A percentile compares a stretch with the other conserved stretches of the same genome.
Conservation (phyloP, 2,329 filamentous ascomycete species). For the Arthrocladium fulminans region DNA sequence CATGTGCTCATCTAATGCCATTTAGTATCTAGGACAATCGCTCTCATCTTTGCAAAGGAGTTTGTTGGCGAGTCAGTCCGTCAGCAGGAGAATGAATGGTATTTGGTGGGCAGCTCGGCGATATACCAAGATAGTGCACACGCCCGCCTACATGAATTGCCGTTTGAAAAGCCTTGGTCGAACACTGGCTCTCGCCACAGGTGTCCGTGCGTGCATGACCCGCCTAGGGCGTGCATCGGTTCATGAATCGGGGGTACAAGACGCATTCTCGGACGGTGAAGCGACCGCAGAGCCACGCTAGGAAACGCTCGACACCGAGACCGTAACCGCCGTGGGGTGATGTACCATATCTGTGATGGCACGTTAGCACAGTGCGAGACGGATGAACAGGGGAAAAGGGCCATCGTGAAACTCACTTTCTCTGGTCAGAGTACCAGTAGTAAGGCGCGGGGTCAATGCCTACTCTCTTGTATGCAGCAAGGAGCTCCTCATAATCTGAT, state of each 20-base stretch:
- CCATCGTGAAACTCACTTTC: slow-evolving; percentile 58
- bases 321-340: slow-evolving; percentile 91
- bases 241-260: slow-evolving; percentile 44
- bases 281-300: slow-evolving; percentile 59
- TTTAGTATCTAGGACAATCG: too few species aligned
- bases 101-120: too few species aligned
- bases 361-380: slow-evolving; percentile 1
- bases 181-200: too few species aligned
- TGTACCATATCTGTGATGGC: slow-evolving; percentile 62
- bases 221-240: slow-evolving; percentile 39
- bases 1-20: too few species aligned
- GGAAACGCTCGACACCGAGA: slow-evolving; percentile 75
- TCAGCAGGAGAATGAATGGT: too few species aligned
- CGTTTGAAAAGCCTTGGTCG: too few species aligned
- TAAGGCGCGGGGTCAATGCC: slow-evolving; percentile 76
- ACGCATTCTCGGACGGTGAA: slow-evolving; percentile 54
- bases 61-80: too few species aligned
- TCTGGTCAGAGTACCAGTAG: slow-evolving; percentile 98
- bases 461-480: slow-evolving; percentile 79
- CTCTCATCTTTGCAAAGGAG: too few species aligned
- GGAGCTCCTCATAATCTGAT: slow-evolving; percentile 78
- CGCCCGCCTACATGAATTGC: too few species aligned
- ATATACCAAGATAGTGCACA: too few species aligned
- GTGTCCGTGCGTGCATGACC: neutral
- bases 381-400: slow-evolving; percentile 2